phyloP scores from a whole-genome alignment of 2,329 filamentous ascomycete genomes.

The Scytalidium lignicola region DNA sequence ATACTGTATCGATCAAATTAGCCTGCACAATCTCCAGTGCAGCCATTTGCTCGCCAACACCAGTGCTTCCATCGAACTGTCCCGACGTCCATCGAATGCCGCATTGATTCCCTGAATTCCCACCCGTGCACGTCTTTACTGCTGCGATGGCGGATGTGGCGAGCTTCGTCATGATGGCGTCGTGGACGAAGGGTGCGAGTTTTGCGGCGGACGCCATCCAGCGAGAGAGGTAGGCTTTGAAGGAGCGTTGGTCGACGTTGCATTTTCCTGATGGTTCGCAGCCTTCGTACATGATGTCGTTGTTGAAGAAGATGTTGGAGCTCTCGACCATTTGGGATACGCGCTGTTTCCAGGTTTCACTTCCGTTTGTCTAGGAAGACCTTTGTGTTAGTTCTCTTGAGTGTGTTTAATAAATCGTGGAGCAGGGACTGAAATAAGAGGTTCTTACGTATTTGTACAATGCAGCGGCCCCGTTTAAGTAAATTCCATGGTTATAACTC shows the following conservation, averaged over 20 bases:
- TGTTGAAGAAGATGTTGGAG: constrained; percentile 50
- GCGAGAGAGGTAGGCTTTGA: constrained; percentile 57
- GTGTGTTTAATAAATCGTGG: not conserved
- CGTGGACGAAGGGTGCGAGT: constrained; percentile 55
- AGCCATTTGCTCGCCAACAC: constrained; percentile 68
- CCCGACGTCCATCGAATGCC: constrained; percentile 53
- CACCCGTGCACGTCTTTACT: constrained; percentile 51
- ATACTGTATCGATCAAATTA: constrained; percentile 29
- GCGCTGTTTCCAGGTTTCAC: constrained; percentile 48
- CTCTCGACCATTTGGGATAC: constrained; percentile 51
- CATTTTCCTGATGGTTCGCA: constrained; percentile 58
- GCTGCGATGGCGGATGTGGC: constrained; percentile 49
- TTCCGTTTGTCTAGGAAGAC: constrained; percentile 22
- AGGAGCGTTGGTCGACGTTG: constrained; percentile 56
- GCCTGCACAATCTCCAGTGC: constrained; percentile 56
- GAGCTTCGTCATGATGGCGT: constrained; percentile 47
- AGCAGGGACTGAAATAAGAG: constrained; percentile 1
- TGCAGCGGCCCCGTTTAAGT: constrained; percentile 51
- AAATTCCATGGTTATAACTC: constrained; percentile 65
- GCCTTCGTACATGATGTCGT: constrained; percentile 58
- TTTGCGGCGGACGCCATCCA: constrained; percentile 59
- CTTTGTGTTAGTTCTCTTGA: not conserved
- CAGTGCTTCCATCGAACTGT: constrained; percentile 50
- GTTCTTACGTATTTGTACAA: constrained; percentile 44
- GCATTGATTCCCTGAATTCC: constrained; percentile 52